phyloP scores from a whole-genome alignment of 176 grass and related monocot species.

The Triticum dicoccoides region DNA sequence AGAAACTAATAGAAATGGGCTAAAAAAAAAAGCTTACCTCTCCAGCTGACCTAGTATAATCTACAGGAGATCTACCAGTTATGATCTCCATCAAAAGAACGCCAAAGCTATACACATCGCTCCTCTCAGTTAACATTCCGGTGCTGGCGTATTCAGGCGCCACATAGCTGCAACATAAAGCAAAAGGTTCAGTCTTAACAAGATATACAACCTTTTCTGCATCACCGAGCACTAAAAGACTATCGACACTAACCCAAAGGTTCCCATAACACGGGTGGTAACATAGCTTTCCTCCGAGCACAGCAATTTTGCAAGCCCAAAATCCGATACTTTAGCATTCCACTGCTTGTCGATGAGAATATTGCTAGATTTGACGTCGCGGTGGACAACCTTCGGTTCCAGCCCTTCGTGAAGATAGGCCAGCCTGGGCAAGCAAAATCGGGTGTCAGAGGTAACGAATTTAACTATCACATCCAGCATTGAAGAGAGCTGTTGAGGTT shows the following conservation, averaged over 20 bases:
- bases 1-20: background rate
- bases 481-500: background rate
- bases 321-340: conserved; percentile 92
- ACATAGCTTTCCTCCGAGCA: conserved; percentile 89
- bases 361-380: conserved; percentile 96
- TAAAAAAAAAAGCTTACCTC: conserved; percentile 43
- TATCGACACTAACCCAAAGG: conserved; percentile 73
- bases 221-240: background rate
- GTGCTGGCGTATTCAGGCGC: conserved; percentile 97
- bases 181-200: conserved; percentile 21
- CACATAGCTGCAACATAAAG: conserved; percentile 62
- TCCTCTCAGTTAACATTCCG: conserved; percentile 92
- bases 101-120: conserved; percentile 96
- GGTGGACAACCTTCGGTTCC: conserved; percentile 95
- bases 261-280: conserved; percentile 97
- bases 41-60: conserved; percentile 76
- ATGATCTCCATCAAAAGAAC: conserved; percentile 95
- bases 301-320: conserved; percentile 92
- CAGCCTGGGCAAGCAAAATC: conserved; percentile 51
- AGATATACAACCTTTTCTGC: background rate
- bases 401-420: conserved; percentile 96
- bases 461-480: background rate
- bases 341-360: conserved; percentile 88
- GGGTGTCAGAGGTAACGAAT: background rate
- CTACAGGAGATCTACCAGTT: conserved; percentile 90